Percentiles rank a stretch among this genome's conserved stretches.
Evolutionary conservation across 768 basidiomycete genomes (phyloP).

Genomic region (Psilocybe cubensis): DNA sequence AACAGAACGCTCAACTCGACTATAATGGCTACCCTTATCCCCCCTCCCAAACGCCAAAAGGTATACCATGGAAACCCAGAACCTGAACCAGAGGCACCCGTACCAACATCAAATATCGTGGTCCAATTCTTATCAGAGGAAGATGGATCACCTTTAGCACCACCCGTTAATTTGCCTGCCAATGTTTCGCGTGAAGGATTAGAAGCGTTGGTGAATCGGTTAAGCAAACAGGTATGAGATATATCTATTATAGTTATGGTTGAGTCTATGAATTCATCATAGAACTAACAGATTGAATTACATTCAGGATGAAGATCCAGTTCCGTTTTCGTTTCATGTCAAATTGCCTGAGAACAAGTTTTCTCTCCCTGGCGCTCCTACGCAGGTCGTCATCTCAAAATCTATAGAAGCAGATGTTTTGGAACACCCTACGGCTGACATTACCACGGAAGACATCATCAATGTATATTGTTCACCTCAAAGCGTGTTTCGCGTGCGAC

Average conservation of each 20-base stretch:
- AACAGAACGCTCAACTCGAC: neutral
- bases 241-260: constrained; percentile 7
- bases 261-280: constrained; percentile 22
- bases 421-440: constrained; percentile 66
- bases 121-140: constrained; percentile 94
- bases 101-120: constrained; percentile 67
- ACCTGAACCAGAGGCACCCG: constrained; percentile 53
- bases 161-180: constrained; percentile 87
- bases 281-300: constrained; percentile 19
- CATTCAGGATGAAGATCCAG: constrained; percentile 78
- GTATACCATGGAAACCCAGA: constrained; percentile 75
- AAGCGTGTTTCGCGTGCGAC: constrained; percentile 92
- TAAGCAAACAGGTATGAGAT: constrained; percentile 68
- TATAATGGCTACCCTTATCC: constrained; percentile 81
- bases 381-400: constrained; percentile 81
- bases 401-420: constrained; percentile 86
- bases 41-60: constrained; percentile 89
- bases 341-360: constrained; percentile 61
- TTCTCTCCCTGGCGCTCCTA: constrained; percentile 57
- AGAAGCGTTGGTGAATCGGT: constrained; percentile 87
- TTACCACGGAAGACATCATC: constrained; percentile 87
- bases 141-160: constrained; percentile 79
- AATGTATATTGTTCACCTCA: constrained; percentile 92
- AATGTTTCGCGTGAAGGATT: constrained; percentile 83
- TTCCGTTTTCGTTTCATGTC: constrained; percentile 92